Base-by-base conservation (phyloP, 306 rosid species). In the Lathyrus oleraceus region DNA sequence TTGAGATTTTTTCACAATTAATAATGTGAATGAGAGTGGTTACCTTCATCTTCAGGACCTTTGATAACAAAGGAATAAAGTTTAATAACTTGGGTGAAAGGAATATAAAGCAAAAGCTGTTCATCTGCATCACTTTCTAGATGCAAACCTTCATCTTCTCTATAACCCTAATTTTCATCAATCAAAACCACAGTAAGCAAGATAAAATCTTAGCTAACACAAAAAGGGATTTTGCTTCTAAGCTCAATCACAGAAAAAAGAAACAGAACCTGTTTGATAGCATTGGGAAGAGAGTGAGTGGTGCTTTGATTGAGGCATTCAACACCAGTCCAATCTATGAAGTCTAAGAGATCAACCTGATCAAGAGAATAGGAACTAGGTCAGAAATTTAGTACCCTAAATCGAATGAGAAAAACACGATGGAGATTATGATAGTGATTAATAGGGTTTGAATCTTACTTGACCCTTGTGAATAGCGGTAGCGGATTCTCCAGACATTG, bases 51-150 rank as follows among this genome's bases (percentile, higher is more conserved):
- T 80, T 91, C 99, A 57, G 89, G 90, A 60, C 96, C 99, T 68
- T 69, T 81, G 80, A 94, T 44, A 75, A 72, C 79, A 65, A 91
- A n/a, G 39, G 99, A 83, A 61, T 87, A 84, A 69, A 94, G 85
- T 73, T 94, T 94, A 56, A 94, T 70, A 8, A 94, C 96, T 91
- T 91, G 97, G 21, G 72, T 85, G 65, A 94, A 94, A 58, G 99
- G 97, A 65, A 94, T 77, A 74, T 91, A 94, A 65, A 94, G 80
- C 86, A 94, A 79, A 83, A 94, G 92, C 79, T 91, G 99, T 80
- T 94, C 99, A 75, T 94, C 99, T 0, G 99, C 97, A 81, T 91
- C 99, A 77, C 99, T 94, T 83, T 91, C 95, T 74, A 94, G 79
- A 86, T 79, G 85, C 87, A 94, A 87, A 67, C 89, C 88, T 38